Percentiles rank a stretch among this genome's conserved stretches.
Evolutionary conservation across 2,329 filamentous ascomycete species (phyloP).

Genomic region (Colletotrichum sp.): DNA sequence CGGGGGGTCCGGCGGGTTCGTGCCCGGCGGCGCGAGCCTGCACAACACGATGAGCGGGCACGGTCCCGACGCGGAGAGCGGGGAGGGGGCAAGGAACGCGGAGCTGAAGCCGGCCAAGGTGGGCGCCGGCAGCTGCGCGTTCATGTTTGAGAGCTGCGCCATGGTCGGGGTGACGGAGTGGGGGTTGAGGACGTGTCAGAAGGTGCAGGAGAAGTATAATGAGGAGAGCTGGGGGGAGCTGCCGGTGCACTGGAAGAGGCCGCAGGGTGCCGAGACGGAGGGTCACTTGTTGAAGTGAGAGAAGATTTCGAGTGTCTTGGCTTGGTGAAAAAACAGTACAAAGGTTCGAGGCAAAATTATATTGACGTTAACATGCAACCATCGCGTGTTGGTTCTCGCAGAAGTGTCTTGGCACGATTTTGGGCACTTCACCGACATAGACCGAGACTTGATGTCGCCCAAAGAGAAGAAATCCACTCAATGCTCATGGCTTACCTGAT

Average conservation of each 20-base stretch:
- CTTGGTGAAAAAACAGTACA: background rate
- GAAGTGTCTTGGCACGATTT: too few relatives aligned
- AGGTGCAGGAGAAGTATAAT: conserved; percentile 72
- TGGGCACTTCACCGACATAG: too few relatives aligned
- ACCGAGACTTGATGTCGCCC: background rate
- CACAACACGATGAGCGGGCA: conserved; percentile 77
- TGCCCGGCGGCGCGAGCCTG: conserved; percentile 63
- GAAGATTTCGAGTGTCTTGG: background rate
- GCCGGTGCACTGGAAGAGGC: conserved; percentile 64
- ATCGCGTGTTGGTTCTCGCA: accelerated
- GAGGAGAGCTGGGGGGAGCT: conserved; percentile 80
- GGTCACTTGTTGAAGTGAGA: conserved; percentile 31
- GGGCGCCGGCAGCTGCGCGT: conserved; percentile 66
- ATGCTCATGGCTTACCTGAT: background rate
- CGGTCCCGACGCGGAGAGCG: conserved; percentile 63
- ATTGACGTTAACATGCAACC: background rate
- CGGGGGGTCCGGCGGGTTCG: conserved; percentile 58
- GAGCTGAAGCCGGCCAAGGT: conserved; percentile 62
- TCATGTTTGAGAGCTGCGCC: conserved; percentile 73
- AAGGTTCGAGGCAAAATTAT: background rate
- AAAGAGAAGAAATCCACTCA: background rate
- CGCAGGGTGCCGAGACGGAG: conserved; percentile 33
- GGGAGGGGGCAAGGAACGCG: conserved; percentile 60
- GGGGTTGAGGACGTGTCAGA: conserved; percentile 65
- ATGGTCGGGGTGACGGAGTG: conserved; percentile 77